These are phyloP conservation scores for Fraxinus platypoda DNA, from an alignment of 305 asterid species.

Conservation along the genomic window DNA sequence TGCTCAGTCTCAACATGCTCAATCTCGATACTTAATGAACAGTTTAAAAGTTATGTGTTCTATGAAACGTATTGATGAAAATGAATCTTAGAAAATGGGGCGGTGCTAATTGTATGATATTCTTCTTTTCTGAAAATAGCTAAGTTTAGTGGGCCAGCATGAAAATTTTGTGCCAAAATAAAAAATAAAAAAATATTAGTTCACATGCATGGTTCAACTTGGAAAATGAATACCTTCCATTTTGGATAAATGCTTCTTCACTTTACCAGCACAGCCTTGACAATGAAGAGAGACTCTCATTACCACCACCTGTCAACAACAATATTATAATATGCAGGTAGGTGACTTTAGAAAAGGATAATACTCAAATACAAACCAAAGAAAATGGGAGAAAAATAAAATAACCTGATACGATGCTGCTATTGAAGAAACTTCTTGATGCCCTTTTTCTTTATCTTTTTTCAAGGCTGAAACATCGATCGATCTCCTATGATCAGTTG, in stretches of 20 bases:
- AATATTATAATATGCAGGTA: not conserved
- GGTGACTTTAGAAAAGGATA: not conserved
- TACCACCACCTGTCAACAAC: slow-evolving; percentile 59
- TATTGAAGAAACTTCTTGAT: slow-evolving; percentile 30
- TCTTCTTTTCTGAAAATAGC: not conserved
- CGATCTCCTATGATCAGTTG: slow-evolving; percentile 15
- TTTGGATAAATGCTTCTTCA: slow-evolving; percentile 71
- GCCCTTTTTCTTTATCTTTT: slow-evolving; percentile 26
- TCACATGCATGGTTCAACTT: not conserved
- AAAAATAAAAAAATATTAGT: not conserved
- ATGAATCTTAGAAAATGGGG: not conserved
- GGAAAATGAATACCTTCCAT: slow-evolving; percentile 63
- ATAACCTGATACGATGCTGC: slow-evolving; percentile 43
- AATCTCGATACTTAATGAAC: too few relatives aligned
- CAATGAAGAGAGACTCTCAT: slow-evolving; percentile 87
- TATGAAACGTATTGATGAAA: not conserved
- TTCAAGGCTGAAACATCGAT: slow-evolving; percentile 26
- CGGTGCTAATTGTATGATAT: too few relatives aligned
- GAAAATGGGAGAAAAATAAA: not conserved
- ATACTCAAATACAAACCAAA: not conserved
- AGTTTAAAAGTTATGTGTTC: too few relatives aligned
- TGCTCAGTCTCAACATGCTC: not conserved
- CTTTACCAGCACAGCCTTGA: slow-evolving; percentile 82
- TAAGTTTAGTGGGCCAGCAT: not conserved
- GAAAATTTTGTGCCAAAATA: not conserved